Percentiles rank a stretch among this genome's conserved stretches.
Conservation (phyloP, 345 rosid genomes). For the Bruguiera gymnorhiza region DNA sequence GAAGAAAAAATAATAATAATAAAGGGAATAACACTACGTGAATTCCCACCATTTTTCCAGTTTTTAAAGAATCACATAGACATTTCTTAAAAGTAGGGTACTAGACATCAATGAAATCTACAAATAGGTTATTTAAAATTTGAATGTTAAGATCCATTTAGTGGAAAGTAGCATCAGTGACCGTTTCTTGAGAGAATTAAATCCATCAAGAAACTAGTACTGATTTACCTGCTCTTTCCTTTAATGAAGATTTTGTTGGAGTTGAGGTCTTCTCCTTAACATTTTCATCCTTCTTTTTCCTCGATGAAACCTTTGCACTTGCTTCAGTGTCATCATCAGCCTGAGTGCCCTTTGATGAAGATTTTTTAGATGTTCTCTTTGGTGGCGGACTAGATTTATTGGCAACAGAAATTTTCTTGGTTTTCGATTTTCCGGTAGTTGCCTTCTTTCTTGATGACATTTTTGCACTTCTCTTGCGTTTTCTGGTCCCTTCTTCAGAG, state of each 20-base stretch:
- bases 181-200: too few species aligned
- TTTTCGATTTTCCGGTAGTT: conserved; percentile 54
- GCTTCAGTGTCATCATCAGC: conserved; percentile 54
- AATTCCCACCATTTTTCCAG: not conserved
- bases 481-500: conserved; percentile 65
- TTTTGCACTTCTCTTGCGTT: conserved; percentile 50
- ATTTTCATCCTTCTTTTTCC: conserved; percentile 49
- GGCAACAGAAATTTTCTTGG: conserved; percentile 40
- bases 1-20: not conserved
- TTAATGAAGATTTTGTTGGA: conserved; percentile 48
- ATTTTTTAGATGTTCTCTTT: conserved; percentile 47
- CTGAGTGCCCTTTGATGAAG: conserved; percentile 43
- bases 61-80: too few species aligned
- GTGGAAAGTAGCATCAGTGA: too few species aligned
- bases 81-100: too few species aligned
- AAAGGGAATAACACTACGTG: not conserved
- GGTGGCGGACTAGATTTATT: conserved; percentile 43
- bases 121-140: too few species aligned
- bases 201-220: not conserved
- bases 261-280: conserved; percentile 41
- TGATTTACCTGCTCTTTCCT: conserved; percentile 63
- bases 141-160: too few species aligned
- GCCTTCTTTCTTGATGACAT: conserved; percentile 44
- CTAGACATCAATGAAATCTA: too few species aligned
- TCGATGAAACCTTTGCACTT: conserved; percentile 56